Conservation (phyloP, 164 flowering plant species). For the Aristolochia contorta region DNA sequence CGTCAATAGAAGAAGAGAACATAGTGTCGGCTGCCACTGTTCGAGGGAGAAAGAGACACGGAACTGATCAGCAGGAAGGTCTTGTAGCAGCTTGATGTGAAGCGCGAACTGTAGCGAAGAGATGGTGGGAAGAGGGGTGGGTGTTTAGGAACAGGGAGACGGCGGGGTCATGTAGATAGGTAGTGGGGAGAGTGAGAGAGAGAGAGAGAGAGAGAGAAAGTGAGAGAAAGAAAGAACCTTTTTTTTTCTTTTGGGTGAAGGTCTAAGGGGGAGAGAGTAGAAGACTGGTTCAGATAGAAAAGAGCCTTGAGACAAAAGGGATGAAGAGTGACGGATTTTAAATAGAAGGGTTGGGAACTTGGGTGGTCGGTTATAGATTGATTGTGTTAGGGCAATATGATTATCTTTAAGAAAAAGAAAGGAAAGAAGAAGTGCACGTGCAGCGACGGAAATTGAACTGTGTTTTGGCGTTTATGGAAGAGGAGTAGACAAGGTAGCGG, state of each 20-base stretch:
- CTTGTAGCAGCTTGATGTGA: not conserved
- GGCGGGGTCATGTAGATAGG: not conserved
- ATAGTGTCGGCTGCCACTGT: not conserved
- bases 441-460: constrained; percentile 12
- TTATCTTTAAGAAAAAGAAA: not conserved
- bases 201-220: not conserved
- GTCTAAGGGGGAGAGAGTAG: not conserved
- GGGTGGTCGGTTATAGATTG: too few relatives aligned
- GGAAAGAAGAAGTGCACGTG: constrained; percentile 12
- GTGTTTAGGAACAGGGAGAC: not conserved
- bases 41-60: not conserved
- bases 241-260: not conserved
- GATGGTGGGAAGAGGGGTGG: too few relatives aligned
- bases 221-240: not conserved
- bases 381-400: not conserved
- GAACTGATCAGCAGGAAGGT: not conserved
- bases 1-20: constrained; percentile 12
- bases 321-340: not conserved
- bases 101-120: not conserved
- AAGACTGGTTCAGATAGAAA: not conserved
- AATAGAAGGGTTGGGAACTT: not conserved
- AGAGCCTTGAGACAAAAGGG: not conserved
- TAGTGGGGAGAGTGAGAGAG: too few relatives aligned
- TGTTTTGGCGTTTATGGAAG: constrained; percentile 19
- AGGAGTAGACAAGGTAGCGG: constrained; percentile 33